Base-by-base conservation (phyloP, 257 asterid genomes). In the Nicotiana benthamiana region DNA sequence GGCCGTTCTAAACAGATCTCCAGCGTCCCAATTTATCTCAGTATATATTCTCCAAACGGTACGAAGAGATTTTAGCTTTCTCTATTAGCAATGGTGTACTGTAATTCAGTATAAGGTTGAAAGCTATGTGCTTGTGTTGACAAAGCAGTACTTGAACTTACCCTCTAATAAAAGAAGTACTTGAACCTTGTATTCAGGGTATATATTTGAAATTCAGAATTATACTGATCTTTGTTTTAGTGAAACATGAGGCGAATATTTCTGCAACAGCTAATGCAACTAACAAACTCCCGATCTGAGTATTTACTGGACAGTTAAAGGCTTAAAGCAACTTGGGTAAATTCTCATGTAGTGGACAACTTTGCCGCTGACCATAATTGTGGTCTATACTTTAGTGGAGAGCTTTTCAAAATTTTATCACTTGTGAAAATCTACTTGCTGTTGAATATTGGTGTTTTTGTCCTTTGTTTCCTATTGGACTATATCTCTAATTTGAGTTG, bases 41-140 rank as follows among this genome's bases (percentile, higher is more conserved):
- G 99, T 79, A 95, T 95, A 48, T 88, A 88, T 87, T 95, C 99
- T 74, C 97, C 98, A 22, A 79, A 83, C 86, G 98, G 99, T 95
- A 79, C 77, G 91, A 20, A 74, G 54, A 53, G 36, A 52, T 77
- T 76, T 46, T 43, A n/a, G 67, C 67, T 51, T 48, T 40, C 13
- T 54, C 74, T 24, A 40, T 51, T 52, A 64, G 46, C 72, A 9
- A 27, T 12, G 34, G 34, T 43, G 79, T 74, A 22, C 56, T 76
- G 63, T 27, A 17, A 9, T 18, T 6, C 26, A 7, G 68, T 9
- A 12, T 77, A 34, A 32, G 61, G 16, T 75, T 24, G 9, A 16
- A 17, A 16, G 7, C 15, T 46, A 51, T 34, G 43, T 15, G 28
- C 24, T 79, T 4, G 63, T 61, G 63, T 22, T 43, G 54, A 20